Conservation (phyloP, 768 basidiomycete genomes). For the Suillus placidus region DNA sequence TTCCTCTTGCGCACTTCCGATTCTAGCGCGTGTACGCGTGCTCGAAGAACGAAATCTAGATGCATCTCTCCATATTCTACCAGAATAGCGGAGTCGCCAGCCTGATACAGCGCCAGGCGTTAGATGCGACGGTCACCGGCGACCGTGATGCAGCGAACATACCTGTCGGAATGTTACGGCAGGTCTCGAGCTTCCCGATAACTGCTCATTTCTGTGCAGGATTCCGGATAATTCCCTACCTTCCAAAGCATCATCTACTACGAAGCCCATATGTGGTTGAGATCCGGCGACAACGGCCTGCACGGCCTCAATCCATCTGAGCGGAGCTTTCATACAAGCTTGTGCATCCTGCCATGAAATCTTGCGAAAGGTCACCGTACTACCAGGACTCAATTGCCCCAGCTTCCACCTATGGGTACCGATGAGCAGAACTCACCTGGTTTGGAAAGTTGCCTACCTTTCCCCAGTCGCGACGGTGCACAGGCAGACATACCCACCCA, state of each 20-base stretch:
- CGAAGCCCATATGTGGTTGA: neutral
- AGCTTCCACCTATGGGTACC: conserved; percentile 62
- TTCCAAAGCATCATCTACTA: conserved; percentile 6
- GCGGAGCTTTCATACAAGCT: conserved; percentile 23
- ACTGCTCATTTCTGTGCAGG: conserved; percentile 15
- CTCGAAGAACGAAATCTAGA: conserved; percentile 55
- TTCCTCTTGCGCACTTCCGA: conserved; percentile 36
- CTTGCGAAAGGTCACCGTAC: conserved; percentile 53
- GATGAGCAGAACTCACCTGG: neutral
- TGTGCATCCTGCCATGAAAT: conserved; percentile 47
- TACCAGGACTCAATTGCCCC: conserved; percentile 64
- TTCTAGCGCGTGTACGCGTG: conserved; percentile 61
- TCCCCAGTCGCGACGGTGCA: conserved; percentile 56
- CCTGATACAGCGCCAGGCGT: conserved; percentile 35
- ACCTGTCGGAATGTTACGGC: conserved; percentile 59
- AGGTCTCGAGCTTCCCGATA: conserved; percentile 24
- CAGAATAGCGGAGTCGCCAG: conserved; percentile 64
- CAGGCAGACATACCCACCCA: conserved; percentile 63
- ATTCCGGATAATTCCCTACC: conserved; percentile 11
- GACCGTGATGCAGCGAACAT: neutral
- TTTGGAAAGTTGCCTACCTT: conserved; percentile 38
- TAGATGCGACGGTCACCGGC: neutral
- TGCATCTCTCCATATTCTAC: conserved; percentile 63
- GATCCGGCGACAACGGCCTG: conserved; percentile 11
- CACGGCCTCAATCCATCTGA: conserved; percentile 36